Evolutionary conservation across 164 flowering plant species (phyloP).

Genomic region (Vitis rupestris): DNA sequence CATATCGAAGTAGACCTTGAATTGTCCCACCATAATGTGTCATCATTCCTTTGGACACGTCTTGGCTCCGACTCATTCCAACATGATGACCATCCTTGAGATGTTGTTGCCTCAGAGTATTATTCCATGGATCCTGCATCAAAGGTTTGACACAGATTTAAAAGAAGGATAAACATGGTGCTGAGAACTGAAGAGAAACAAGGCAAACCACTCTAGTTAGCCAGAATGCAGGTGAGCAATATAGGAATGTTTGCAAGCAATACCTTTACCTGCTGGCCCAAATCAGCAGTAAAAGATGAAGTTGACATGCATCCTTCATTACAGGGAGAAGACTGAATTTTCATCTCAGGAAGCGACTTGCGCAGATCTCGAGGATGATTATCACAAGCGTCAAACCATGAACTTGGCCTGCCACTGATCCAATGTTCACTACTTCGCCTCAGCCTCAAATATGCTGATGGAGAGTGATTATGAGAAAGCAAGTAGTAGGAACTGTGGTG

Average conservation of each 20-base stretch:
- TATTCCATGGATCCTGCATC: slow-evolving; percentile 33
- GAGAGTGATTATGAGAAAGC: slow-evolving; percentile 46
- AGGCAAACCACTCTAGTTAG: too few species aligned
- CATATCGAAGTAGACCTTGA: slow-evolving; percentile 13
- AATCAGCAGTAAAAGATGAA: slow-evolving; percentile 23
- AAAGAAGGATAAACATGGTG: not conserved
- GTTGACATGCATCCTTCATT: slow-evolving; percentile 19
- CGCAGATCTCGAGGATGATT: slow-evolving; percentile 23
- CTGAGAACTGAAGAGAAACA: not conserved
- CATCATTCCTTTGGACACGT: slow-evolving; percentile 13
- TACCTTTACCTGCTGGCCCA: slow-evolving; percentile 41
- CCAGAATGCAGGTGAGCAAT: not conserved
- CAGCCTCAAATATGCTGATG: slow-evolving; percentile 35
- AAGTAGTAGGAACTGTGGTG: slow-evolving; percentile 54
- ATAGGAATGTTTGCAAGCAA: not conserved
- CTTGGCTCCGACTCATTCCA: slow-evolving; percentile 16
- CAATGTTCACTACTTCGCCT: slow-evolving; percentile 30
- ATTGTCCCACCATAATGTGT: slow-evolving; percentile 16
- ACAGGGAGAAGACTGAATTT: slow-evolving; percentile 22
- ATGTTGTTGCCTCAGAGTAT: slow-evolving; percentile 15
- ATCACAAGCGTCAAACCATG: slow-evolving; percentile 23
- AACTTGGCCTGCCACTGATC: slow-evolving; percentile 28
- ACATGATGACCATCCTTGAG: slow-evolving; percentile 9
- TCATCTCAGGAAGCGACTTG: slow-evolving; percentile 30
- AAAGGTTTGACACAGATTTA: not conserved